These are phyloP conservation scores for Byssothecium circinans DNA, from an alignment of 2,329 filamentous ascomycete genomes.

Conservation along the genomic window DNA sequence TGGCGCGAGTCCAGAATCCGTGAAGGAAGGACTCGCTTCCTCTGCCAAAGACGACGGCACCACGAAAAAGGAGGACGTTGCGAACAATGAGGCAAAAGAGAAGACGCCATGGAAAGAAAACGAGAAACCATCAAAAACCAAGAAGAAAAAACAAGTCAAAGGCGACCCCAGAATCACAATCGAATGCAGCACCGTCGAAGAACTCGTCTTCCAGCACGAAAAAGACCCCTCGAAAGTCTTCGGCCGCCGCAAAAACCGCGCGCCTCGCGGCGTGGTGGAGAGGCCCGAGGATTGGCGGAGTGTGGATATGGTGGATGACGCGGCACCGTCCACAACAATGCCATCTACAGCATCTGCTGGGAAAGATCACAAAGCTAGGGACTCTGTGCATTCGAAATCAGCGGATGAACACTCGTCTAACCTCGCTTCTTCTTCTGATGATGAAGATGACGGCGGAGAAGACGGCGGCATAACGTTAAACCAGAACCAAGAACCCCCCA, in stretches of 20 bases:
- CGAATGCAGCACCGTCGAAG: slow-evolving; percentile 54
- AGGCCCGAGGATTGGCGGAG: slow-evolving; percentile 47
- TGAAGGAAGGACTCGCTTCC: slow-evolving; percentile 17
- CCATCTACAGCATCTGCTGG: background rate
- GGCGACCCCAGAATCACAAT: slow-evolving; percentile 56
- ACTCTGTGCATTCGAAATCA: too few relatives aligned
- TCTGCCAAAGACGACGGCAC: too few relatives aligned
- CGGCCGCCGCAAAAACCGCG: slow-evolving; percentile 51
- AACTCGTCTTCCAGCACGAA: slow-evolving; percentile 51
- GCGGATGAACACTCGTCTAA: too few relatives aligned
- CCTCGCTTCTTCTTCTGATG: too few relatives aligned
- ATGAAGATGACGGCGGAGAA: too few relatives aligned
- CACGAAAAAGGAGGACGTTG: background rate
- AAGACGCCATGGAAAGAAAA: background rate
- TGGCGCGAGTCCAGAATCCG: slow-evolving; percentile 31
- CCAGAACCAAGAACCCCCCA: too few relatives aligned
- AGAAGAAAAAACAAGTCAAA: slow-evolving; percentile 42
- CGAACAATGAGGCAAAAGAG: slow-evolving; percentile 12
- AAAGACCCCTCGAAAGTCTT: slow-evolving; percentile 51
- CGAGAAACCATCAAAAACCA: too few relatives aligned
- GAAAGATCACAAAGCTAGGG: too few relatives aligned
- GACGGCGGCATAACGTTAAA: too few relatives aligned
- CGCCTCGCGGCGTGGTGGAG: slow-evolving; percentile 42
- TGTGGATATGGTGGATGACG: slow-evolving; percentile 49
- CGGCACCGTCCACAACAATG: slow-evolving; percentile 1